Base-by-base conservation (phyloP, 1,284 basidiomycete genomes). In the Sporisorium scitamineum region DNA sequence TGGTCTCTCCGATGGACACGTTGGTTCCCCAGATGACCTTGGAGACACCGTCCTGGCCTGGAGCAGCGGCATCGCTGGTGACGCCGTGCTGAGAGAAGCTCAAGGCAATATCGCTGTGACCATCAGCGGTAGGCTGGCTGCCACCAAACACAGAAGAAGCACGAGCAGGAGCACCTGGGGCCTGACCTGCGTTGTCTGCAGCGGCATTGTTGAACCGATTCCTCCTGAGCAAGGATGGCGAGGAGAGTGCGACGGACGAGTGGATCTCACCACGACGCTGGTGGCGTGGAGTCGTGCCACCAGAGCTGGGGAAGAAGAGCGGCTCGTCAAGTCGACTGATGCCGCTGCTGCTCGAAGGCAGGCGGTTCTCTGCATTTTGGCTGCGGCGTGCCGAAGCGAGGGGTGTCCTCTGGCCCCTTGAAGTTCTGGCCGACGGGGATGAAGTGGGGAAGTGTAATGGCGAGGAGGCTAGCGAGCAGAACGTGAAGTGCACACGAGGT, bases 21-120 rank as follows among this genome's bases (percentile, higher is more conserved):
- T 92, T 95, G 1, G 96, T 99, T 39, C 96, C 96, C 96, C 96
- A 98, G 78, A 98, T 94, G 48, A 85, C 94, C 66, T 93, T 93
- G 68, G 86, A 86, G 53, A 93, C 91, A 67, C 92, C 92, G 70
- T 93, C 82, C 8, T 61, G 58, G 1, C 70, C 70, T 16, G 70
- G 48, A 16, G 62, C 70, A 20, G 66, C 64, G 37, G 60, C 74
- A 27, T 81, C 76, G 41, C 78, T 76, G 44, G 70, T 66, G 29
- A 60, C 42, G 29, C 60, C 70, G 14, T 76, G 68, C 44, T 83
- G 81, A 13, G 83, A 85, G 45, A 83, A 77, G 53, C 74, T 77
- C 34, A 81, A 44, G 14, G 86, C 89, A n/a, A n/a, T n/a, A 76
- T 83, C 94, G 93, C 94, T 76, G 89, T 90, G 16, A 8, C 58